Conservation (phyloP, 805 yeast genomes). For the Vanderwaltozyma verrucispora region DNA sequence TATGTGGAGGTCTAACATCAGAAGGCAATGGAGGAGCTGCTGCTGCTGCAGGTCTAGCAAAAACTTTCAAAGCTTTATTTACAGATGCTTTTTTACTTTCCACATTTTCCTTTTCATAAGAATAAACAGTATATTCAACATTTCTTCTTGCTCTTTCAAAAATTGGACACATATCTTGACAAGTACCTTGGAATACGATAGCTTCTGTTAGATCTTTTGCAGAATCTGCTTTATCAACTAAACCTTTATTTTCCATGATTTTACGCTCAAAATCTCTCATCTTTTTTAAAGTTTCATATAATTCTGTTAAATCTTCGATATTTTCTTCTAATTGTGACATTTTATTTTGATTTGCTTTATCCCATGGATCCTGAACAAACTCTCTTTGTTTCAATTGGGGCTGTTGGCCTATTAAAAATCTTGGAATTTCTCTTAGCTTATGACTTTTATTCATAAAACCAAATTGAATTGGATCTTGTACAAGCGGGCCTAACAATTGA, state of each 20-base stretch:
- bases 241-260: conserved; percentile 67
- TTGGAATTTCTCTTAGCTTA: conserved; percentile 25
- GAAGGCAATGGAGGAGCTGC: conserved; percentile 97
- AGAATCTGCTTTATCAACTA: conserved; percentile 80
- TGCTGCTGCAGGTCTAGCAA: conserved; percentile 95
- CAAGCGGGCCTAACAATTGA: conserved; percentile 17
- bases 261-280: conserved; percentile 67
- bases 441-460: conserved; percentile 16
- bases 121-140: conserved; percentile 76
- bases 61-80: conserved; percentile 71
- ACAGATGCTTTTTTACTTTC: conserved; percentile 47
- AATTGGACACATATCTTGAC: conserved; percentile 89
- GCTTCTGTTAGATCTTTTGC: conserved; percentile 83
- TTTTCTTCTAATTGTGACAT: conserved; percentile 43
- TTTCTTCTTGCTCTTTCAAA: conserved; percentile 85
- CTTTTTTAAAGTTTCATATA: conserved; percentile 65
- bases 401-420: conserved; percentile 29
- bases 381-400: conserved; percentile 27
- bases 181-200: conserved; percentile 76
- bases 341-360: conserved; percentile 53
- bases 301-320: conserved; percentile 52
- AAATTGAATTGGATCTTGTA: conserved; percentile 11
- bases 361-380: conserved; percentile 50
- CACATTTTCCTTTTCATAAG: conserved; percentile 56
- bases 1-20: conserved; percentile 88